Evolutionary conservation across 495 filamentous ascomycete genomes (phyloP).

Genomic region (Podospora anserina): DNA sequence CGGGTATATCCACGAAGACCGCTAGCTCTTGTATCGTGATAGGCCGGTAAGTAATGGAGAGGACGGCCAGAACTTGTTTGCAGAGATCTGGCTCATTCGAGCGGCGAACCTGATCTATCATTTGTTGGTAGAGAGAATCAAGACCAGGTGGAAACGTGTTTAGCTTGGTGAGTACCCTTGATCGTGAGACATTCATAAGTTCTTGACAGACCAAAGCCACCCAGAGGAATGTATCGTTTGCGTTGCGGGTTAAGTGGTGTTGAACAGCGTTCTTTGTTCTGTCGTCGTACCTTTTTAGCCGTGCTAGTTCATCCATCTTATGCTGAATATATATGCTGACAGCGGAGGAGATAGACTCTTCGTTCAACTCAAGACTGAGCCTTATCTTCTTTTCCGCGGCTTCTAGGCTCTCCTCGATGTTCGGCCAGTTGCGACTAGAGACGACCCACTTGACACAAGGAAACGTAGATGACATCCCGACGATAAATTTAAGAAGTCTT

Average conservation of each 20-base stretch:
- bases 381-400: conserved; percentile 7
- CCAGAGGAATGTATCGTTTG: conserved; percentile 26
- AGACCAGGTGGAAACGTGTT: no score
- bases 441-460: conserved; percentile 30
- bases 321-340: conserved; percentile 33
- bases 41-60: no score
- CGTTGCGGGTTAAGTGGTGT: background rate
- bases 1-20: no score
- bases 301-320: conserved; percentile 30
- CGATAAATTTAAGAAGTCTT: conserved; percentile 37
- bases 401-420: conserved; percentile 14
- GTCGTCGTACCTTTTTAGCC: conserved; percentile 13
- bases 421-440: conserved; percentile 23
- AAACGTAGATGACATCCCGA: conserved; percentile 20
- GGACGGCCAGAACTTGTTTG: no score
- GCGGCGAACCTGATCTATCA: no score
- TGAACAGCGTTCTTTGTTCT: conserved; percentile 19
- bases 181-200: no score
- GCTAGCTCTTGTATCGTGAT: no score
- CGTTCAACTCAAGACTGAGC: conserved; percentile 20
- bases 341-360: conserved; percentile 18
- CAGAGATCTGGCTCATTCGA: no score
- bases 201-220: no score
- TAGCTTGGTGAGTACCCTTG: no score
- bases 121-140: no score